Base-by-base conservation (phyloP, 108 stramenopile genomes). In the Skeletonema grethae region DNA sequence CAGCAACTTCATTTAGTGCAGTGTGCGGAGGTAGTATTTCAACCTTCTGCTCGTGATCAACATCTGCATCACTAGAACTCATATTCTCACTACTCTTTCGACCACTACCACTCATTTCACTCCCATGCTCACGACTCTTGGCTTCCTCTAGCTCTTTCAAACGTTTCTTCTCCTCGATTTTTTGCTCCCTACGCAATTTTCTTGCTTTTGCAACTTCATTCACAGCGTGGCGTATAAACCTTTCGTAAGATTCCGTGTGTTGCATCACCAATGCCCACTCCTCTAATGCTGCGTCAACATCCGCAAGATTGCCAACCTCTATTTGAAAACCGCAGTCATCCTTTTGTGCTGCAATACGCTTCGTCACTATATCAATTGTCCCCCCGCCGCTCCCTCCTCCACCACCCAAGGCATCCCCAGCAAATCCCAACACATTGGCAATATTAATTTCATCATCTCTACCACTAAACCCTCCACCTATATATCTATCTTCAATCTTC, bases 211-310 rank as follows among this genome's bases (percentile, higher is more conserved):
- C 82, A 53, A 92, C 87, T 70, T 95, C 92, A 20, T 79, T 70
- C 20, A 87, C 88, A 7, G 92, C 85, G 75, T 95, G 92, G 16
- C 85, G 84, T 31, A 97, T 74, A 73, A 97, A 97, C 18, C 96
- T 81, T 65, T 88, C 88, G 75, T 95, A 97, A 43, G 91, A 91
- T 88, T 97, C 96, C 18, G 93, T 91, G 75, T 95, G 93, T 76
- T 97, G 96, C 81, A 95, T 76, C 32, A 92, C 73, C 55, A 94
- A 64, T 13, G 94, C 96, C 38, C 88, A 85, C 84, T 95, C 96
- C 67, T 97, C 94, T 90, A 97, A 83, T 24, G 89, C 78, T 7
- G 87, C 89, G 70, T 97, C 93, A 38, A 94, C 88, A 79, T 97
- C 89, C n/a, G 85, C 80, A 57, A 95, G 61, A 46, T 68, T 85